Conservation (phyloP, 768 basidiomycete genomes). For the Agrocybe pediades region DNA sequence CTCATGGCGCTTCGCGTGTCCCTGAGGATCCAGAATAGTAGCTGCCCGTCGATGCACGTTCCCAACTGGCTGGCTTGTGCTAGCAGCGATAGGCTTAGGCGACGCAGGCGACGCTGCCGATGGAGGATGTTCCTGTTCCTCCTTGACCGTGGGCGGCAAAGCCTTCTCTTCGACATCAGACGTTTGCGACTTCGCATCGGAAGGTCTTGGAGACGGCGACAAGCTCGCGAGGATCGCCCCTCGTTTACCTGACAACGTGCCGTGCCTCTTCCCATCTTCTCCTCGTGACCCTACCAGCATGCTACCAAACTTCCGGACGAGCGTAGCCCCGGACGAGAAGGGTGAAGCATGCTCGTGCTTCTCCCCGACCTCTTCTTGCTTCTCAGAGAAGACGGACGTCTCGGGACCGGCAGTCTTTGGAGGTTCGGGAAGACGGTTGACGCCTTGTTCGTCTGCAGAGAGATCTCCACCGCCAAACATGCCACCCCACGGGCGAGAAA, state of each 20-base stretch:
- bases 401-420: slow-evolving; percentile 73
- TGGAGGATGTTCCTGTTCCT: slow-evolving; percentile 30
- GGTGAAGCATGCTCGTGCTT: slow-evolving; percentile 32
- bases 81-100: slow-evolving; percentile 35
- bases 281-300: slow-evolving; percentile 51
- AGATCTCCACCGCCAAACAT: slow-evolving; percentile 50
- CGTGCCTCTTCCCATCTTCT: slow-evolving; percentile 38
- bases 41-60: slow-evolving; percentile 73
- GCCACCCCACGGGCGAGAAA: slow-evolving; percentile 57
- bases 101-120: slow-evolving; percentile 18
- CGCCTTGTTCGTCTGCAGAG: slow-evolving; percentile 43
- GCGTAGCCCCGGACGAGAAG: slow-evolving; percentile 63
- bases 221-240: slow-evolving; percentile 48
- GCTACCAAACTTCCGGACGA: slow-evolving; percentile 80
- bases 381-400: slow-evolving; percentile 51
- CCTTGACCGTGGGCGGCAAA: slow-evolving; percentile 19
- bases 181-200: slow-evolving; percentile 27
- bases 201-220: slow-evolving; percentile 23
- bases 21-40: slow-evolving; percentile 72
- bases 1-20: slow-evolving; percentile 65
- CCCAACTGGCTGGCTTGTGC: slow-evolving; percentile 58
- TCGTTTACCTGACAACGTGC: slow-evolving; percentile 40
- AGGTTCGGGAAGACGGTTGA: slow-evolving; percentile 31
- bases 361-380: slow-evolving; percentile 36
- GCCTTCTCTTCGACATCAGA: slow-evolving; percentile 27